Base-by-base conservation (phyloP, 108 stramenopile species). In the Phaeodactylum tricornutum region DNA sequence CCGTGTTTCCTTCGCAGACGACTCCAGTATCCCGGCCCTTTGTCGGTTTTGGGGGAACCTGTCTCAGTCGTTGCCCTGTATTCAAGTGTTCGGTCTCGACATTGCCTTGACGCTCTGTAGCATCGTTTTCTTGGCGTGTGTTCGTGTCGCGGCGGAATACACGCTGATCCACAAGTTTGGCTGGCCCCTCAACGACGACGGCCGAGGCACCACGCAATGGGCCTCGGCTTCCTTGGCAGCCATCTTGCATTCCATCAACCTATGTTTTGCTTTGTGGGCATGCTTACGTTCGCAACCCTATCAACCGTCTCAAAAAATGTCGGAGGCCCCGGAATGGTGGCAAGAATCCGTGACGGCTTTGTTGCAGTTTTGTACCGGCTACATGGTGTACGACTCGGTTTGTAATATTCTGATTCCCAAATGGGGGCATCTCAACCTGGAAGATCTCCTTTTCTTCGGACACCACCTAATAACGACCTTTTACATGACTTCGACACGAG, bases 351-450 rank as follows among this genome's bases (percentile, higher is more conserved):
- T 53, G 1, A 43, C 59, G 34, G 72, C 77, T 0, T 25, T 79
- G 7, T 29, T 84, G 20, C 75, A 76, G 29, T 66, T 84, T 24
- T 84, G 83, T 40, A 84, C 73, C 2, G 83, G 74, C 19, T 84
- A 79, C 63, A 84, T 84, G 83, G 25, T 84, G 12, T 74, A 77
- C 47, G 83, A 84, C 50, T 51, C 51, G 19, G 6, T 46, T 4
- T 33, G 62, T 29, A 62, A 53, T 21, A 27, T 71, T 11, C 1
- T 54, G 1, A 52, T 44, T 50, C 16, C 30, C 8, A 27, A 21
- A 16, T 50, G 39, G 21, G 30, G 41, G 0, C 35, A 63, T 34
- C 23, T 25, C 6, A 31, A 54, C 20, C n/a, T 55, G 27, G 53
- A 37, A 23, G 74, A 69, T 25, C 29, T 43, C 0, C 11, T 70